These are phyloP conservation scores for Dittrichia graveolens DNA, from an alignment of 129 eudicot species.

Conservation along the genomic window DNA sequence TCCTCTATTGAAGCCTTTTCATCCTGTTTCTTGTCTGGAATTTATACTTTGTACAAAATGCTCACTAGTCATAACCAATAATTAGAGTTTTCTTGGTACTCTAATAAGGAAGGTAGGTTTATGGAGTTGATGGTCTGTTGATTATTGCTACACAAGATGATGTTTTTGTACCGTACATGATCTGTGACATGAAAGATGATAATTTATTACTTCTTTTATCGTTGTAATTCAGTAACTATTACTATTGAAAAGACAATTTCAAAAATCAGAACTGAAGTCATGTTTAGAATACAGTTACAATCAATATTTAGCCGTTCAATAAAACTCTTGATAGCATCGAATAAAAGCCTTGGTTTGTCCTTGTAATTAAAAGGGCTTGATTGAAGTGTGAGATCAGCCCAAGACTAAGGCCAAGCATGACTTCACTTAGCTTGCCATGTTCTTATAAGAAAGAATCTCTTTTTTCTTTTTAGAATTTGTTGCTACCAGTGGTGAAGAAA, in stretches of 20 bases:
- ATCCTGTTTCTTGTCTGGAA: not conserved
- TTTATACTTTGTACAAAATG: not conserved
- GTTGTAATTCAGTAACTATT: not conserved
- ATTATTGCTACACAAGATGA: not conserved
- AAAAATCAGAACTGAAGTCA: not conserved
- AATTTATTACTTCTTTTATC: not conserved
- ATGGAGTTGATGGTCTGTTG: not conserved
- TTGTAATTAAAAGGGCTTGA: too few relatives aligned
- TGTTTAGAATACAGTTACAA: not conserved
- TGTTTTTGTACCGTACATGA: not conserved
- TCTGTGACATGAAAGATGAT: not conserved
- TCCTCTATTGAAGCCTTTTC: not conserved
- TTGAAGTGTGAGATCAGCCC: too few relatives aligned
- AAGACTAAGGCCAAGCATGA: too few relatives aligned
- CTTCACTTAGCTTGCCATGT: too few relatives aligned
- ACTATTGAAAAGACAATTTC: not conserved
- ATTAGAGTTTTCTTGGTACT: not conserved
- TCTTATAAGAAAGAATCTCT: too few relatives aligned
- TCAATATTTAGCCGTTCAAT: not conserved
- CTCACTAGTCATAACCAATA: not conserved
- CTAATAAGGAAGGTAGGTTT: not conserved
- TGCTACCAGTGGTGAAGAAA: too few relatives aligned
- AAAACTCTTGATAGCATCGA: not conserved
- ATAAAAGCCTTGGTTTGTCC: not conserved
- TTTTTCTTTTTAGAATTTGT: too few relatives aligned